These are phyloP conservation scores for Hanseniaspora vineae DNA, from an alignment of 805 yeast genomes.

Conservation along the genomic window DNA sequence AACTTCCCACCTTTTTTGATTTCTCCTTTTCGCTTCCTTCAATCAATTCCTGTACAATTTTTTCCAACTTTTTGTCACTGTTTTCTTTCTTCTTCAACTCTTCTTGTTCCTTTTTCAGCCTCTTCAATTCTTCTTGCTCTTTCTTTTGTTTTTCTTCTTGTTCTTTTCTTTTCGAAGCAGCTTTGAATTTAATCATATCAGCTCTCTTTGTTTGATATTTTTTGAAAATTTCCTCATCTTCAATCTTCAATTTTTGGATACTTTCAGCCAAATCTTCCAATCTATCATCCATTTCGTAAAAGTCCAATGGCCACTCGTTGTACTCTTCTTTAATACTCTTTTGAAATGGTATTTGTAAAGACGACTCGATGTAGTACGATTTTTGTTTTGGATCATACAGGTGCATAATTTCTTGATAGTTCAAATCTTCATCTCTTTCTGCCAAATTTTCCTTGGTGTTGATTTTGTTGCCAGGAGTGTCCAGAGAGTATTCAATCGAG, in stretches of 20 bases:
- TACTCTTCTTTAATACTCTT: not conserved
- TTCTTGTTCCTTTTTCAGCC: constrained; percentile 3
- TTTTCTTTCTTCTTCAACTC: constrained; percentile 3
- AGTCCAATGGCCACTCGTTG: not conserved
- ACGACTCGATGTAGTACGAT: not conserved
- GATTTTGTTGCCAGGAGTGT: not conserved
- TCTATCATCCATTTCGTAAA: not conserved
- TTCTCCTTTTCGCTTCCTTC: not conserved
- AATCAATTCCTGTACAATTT: not conserved
- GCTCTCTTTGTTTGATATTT: constrained; percentile 2
- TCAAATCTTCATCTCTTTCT: not conserved
- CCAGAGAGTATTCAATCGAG: not conserved
- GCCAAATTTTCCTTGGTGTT: not conserved
- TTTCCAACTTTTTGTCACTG: constrained; percentile 1
- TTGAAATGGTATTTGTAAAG: not conserved
- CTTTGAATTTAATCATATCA: constrained; percentile 12
- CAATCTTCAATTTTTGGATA: not conserved
- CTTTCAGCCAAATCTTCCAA: not conserved
- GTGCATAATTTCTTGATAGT: not conserved
- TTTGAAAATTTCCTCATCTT: not conserved
- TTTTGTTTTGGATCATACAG: not conserved
- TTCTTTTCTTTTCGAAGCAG: constrained; percentile 11
- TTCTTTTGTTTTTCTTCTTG: constrained; percentile 7
- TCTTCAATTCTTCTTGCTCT: constrained; percentile 3
- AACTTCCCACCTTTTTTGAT: not conserved